Evolutionary conservation across 106 monocot species (phyloP), one percentile per base, ranked within the genome.

Genomic region (Acorus calamus): DNA sequence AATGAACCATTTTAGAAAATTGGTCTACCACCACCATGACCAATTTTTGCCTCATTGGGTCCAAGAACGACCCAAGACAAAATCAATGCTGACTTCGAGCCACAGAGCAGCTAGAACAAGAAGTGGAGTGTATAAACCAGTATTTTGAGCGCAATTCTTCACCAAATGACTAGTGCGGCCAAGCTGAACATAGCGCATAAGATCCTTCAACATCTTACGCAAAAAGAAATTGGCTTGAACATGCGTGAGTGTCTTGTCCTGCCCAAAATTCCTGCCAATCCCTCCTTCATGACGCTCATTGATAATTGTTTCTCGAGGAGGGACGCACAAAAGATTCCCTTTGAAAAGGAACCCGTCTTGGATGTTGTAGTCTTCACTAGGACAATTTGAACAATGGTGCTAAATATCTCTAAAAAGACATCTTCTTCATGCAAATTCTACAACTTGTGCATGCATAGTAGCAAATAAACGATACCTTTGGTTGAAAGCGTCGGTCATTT

Each of bases 1-100:
- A 64, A 9, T 64, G 64, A 7, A 42, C 51, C 51, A 64, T 64
- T 41, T 55, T 66, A 43, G 45, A 66, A 11, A 55, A 66, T 11
- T 4, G 8, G 9, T 66, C 66, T 2, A 66, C 54, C 9, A 66
- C 44, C 2, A 66, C 66, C 53, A 55, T 44, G 11, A 66, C 6
- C 2, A 66, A 55, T 66, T 55, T 55, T 55, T 66, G 11, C 41
- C 50, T 64, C 47, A 11, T 46, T 47, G 45, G 5, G 44, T 62
- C 10, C 46, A 8, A 4, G 62, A 47, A 12, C 8, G n/a, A 11
- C 8, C 62, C 2, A 62, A 1, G 3, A 62, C 46, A 63, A 63
- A 50, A 14, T 64, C 14, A 4, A 54, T 45, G 9, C 43, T 43
- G 9, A 66, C 44, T 44, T 66, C 52, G 52, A 53, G 6, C 44